A percentile compares a stretch with the other conserved stretches of the same genome.
Conservation (phyloP, 225 moss, liverwort and hornwort species). For the Climacium dendroides region DNA sequence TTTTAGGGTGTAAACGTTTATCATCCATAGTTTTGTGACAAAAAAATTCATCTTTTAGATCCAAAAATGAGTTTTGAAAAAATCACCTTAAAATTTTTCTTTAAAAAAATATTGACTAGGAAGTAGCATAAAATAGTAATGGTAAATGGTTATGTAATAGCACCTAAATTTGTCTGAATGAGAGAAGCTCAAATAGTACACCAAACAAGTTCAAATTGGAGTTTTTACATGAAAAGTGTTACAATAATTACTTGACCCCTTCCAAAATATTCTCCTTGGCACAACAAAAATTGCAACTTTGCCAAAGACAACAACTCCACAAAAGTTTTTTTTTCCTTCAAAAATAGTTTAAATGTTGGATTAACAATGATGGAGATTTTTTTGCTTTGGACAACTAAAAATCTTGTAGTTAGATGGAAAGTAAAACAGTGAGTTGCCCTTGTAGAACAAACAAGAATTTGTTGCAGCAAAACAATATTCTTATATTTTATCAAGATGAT, state of each 20-base stretch:
- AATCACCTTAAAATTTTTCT: fast-evolving
- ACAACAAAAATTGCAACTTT: not conserved
- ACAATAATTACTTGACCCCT: fast-evolving
- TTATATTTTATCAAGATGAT: not conserved
- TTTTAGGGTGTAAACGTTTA: not conserved
- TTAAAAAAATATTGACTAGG: not conserved
- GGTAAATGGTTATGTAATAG: not conserved
- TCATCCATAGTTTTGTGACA: fast-evolving
- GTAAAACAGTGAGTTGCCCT: too few relatives aligned
- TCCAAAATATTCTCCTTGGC: not conserved
- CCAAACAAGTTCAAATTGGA: not conserved
- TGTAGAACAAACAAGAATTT: not conserved
- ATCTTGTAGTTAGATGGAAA: fast-evolving
- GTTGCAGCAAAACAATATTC: not conserved
- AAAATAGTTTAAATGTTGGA: not conserved
- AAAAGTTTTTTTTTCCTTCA: too few relatives aligned
- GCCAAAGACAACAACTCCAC: too few relatives aligned
- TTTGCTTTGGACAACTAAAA: fast-evolving
- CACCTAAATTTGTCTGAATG: not conserved
- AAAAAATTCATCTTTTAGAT: not conserved
- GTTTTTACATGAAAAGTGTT: not conserved
- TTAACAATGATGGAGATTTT: not conserved
- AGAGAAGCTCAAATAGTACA: fast-evolving
- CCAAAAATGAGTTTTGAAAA: not conserved
- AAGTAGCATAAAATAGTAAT: not conserved